Percentiles rank a stretch among this genome's conserved stretches.
These are phyloP conservation scores for Boletus rufocinnamomeus DNA, from an alignment of 768 basidiomycete genomes.

Conservation along the genomic window DNA sequence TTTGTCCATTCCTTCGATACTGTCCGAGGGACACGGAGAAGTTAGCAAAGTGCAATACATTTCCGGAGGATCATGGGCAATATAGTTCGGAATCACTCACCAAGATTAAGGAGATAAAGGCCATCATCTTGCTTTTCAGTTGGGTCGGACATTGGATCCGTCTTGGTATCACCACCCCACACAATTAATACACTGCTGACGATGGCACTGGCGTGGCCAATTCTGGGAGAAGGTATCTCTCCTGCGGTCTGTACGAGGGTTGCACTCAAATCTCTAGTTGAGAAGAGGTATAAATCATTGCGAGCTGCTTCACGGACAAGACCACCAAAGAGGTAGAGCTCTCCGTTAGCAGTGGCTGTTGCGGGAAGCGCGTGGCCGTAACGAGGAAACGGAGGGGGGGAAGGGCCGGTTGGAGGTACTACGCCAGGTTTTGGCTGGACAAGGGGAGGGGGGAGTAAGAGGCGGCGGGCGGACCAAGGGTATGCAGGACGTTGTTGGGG, in stretches of 20 bases:
- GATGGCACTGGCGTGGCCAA: slow-evolving; percentile 96
- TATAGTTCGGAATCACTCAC: slow-evolving; percentile 48
- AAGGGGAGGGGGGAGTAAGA: slow-evolving; percentile 67
- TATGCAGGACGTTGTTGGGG: slow-evolving; percentile 60
- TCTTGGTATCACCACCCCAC: slow-evolving; percentile 98
- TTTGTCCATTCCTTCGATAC: slow-evolving; percentile 95
- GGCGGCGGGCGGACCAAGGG: slow-evolving; percentile 81
- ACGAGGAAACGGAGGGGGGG: slow-evolving; percentile 90
- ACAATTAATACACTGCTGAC: slow-evolving; percentile 95
- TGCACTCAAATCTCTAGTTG: slow-evolving; percentile 74
- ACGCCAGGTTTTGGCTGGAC: slow-evolving; percentile 64
- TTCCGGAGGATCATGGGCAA: background rate
- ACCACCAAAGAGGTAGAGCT: slow-evolving; percentile 96
- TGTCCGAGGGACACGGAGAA: slow-evolving; percentile 32
- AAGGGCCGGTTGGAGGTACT: slow-evolving; percentile 63
- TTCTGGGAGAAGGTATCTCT: slow-evolving; percentile 83
- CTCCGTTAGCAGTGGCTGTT: slow-evolving; percentile 73
- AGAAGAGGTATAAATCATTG: slow-evolving; percentile 94
- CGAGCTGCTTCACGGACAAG: slow-evolving; percentile 87
- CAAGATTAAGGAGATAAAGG: slow-evolving; percentile 90
- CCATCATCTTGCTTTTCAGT: slow-evolving; percentile 87
- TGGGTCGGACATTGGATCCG: slow-evolving; percentile 58
- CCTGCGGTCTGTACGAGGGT: slow-evolving; percentile 86
- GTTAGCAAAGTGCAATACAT: slow-evolving; percentile 6
- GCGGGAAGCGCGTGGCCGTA: slow-evolving; percentile 94